Percentiles rank a stretch among this genome's conserved stretches.
Conservation (phyloP, 2,329 filamentous ascomycete genomes). For the Calonectria fujianensis region DNA sequence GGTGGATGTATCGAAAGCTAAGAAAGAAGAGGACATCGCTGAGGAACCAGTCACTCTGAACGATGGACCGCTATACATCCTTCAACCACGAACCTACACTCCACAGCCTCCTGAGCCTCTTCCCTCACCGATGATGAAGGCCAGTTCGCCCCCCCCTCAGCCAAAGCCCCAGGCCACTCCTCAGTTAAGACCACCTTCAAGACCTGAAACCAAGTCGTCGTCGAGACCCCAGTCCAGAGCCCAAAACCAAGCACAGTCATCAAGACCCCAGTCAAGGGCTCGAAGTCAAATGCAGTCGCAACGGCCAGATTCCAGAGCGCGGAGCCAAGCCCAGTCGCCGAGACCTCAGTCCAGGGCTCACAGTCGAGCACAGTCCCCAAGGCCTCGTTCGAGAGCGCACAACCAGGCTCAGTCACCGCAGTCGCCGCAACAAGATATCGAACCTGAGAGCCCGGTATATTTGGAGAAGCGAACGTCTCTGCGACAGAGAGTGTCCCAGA, state of each 20-base stretch:
- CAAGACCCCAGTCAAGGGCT: slow-evolving; percentile 5
- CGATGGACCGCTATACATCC: slow-evolving; percentile 69
- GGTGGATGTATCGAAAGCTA: neutral
- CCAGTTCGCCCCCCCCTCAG: slow-evolving; percentile 44
- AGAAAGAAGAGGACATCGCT: neutral
- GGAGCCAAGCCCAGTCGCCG: neutral
- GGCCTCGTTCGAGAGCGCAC: neutral
- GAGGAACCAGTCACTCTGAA: slow-evolving; percentile 30
- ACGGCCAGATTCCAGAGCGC: neutral
- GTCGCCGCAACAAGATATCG: neutral
- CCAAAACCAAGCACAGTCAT: slow-evolving; percentile 41
- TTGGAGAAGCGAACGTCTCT: slow-evolving; percentile 68
- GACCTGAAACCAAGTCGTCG: slow-evolving; percentile 41
- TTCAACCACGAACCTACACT: slow-evolving; percentile 76
- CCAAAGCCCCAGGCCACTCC: slow-evolving; percentile 25
- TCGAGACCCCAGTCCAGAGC: slow-evolving; percentile 41
- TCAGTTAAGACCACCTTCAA: slow-evolving; percentile 38
- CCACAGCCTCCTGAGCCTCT: slow-evolving; percentile 69
- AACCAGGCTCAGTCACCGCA: neutral
- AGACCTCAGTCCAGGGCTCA: neutral
- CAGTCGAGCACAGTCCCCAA: neutral
- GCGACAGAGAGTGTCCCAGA: slow-evolving; percentile 73
- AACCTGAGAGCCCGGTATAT: slow-evolving; percentile 20
- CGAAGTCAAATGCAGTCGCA: neutral
- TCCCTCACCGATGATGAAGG: slow-evolving; percentile 66